Base-by-base conservation (phyloP, 2,329 filamentous ascomycete genomes). In the Trichoderma gracile region DNA sequence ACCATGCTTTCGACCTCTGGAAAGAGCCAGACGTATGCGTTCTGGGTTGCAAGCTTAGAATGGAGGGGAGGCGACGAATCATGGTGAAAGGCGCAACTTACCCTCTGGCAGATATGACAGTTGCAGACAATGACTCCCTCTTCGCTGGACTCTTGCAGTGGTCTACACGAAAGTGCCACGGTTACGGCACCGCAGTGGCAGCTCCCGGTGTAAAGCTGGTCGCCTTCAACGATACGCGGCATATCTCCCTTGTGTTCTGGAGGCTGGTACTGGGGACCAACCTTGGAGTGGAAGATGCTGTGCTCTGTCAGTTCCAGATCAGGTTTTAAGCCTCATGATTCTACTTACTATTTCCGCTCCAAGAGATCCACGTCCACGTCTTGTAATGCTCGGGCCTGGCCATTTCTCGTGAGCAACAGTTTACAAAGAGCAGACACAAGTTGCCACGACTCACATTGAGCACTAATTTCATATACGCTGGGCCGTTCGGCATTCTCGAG, bases 161-260 rank as follows among this genome's bases (percentile, higher is more conserved):
- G 77, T 67, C 78, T 77, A 62, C 75, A 74, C 55, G 74, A 77
- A 27, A 84, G 53, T 1, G 80, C 79, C 1, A 82, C 63, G 17
- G 73, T 78, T 21, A 85, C 75, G 23, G 77, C 78, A 23, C 82
- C 82, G 70, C 82, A 85, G 71, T 84, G 82, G 71, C 83, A 85
- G 71, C 80, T 79, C 14, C 82, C 82, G 15, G 78, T 78, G 68
- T 83, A 82, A 8, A 78, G 57, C 68, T 74, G 76, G 52, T 75
- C 75, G 40, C 75, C 73, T 19, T 79, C 76, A 12, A 60, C 30
- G 17, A 7, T 65, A 2, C 72, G 69, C 1, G 82, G 82, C 27
- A 79, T 71, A 1, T 74, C 68, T 3, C 81, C 82, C 0, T 75
- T 76, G 67, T 77, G 81, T 0, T 68, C 67, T 2, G 76, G 74